Conservation (phyloP, 768 basidiomycete genomes). For the Tulasnella sp. region DNA sequence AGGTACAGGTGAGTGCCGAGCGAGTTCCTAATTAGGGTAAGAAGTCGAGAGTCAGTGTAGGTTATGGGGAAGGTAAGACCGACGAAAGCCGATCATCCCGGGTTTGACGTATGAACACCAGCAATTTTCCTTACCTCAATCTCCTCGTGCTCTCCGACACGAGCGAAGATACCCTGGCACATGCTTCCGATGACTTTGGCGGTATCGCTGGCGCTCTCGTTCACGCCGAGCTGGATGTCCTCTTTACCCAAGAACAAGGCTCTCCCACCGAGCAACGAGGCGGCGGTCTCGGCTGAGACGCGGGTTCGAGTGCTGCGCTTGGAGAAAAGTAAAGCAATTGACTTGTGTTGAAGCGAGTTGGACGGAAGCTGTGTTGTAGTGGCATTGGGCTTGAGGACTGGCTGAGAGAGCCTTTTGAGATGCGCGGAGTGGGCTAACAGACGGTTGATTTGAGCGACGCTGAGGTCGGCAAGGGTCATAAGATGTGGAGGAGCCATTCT, state of each 20-base stretch:
- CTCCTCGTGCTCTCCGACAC: slow-evolving; percentile 85
- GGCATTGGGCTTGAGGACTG: slow-evolving; percentile 25
- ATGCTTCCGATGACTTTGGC: slow-evolving; percentile 85
- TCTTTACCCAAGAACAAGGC: slow-evolving; percentile 81
- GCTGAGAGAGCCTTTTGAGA: slow-evolving; percentile 47
- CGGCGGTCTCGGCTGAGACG: slow-evolving; percentile 74
- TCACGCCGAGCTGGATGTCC: slow-evolving; percentile 94
- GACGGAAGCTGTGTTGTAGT: slow-evolving; percentile 36
- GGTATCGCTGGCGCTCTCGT: slow-evolving; percentile 76
- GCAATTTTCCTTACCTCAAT: slow-evolving; percentile 58
- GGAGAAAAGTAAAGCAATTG: slow-evolving; percentile 80
- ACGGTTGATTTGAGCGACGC: slow-evolving; percentile 56
- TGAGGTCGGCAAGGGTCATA: slow-evolving; percentile 82
- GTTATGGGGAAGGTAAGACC: background rate
- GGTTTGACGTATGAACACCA: background rate
- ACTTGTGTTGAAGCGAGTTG: slow-evolving; percentile 68
- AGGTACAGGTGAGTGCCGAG: slow-evolving; percentile 80
- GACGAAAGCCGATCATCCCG: background rate
- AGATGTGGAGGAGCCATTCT: slow-evolving; percentile 46
- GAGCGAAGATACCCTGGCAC: slow-evolving; percentile 94
- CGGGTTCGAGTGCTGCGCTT: slow-evolving; percentile 93
- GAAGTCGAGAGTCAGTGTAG: background rate
- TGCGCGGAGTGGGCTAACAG: slow-evolving; percentile 51
- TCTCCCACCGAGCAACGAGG: slow-evolving; percentile 68
- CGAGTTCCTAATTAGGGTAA: slow-evolving; percentile 56